Evolutionary conservation across 2,329 filamentous ascomycete genomes (phyloP), one percentile per base, ranked within the genome.

Genomic region (Colletotrichum caudatum): DNA sequence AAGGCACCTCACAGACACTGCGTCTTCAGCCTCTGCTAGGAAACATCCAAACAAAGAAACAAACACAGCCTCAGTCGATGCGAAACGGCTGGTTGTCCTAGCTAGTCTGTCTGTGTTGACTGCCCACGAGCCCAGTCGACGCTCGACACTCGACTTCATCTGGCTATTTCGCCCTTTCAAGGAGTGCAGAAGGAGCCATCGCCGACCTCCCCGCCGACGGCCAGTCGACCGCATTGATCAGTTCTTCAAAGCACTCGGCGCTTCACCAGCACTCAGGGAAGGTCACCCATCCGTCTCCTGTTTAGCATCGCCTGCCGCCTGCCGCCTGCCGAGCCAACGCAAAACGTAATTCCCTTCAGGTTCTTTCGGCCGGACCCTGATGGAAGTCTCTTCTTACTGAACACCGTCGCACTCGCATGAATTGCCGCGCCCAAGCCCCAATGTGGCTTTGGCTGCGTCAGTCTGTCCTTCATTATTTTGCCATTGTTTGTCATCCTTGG

Each of bases 251-350:
- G 50, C 65, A 50, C 33, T 39, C 50, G 37, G 29, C 44, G 33
- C n/a, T n/a, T 41, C 54, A 48, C 50, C 23, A 56, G 48, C n/a
- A 35, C 58, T 58, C 54, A 9, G 56, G 60, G 65, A 69, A 69
- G 59, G 65, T 46, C 54, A 50, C 54, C 65, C 66, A 46, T 48
- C 46, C 44, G 11, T 46, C 44, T 20, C 46, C 46, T 72, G 64
- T 50, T 63, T 61, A 35, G 41, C 39, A 58, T 35, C 46, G 54
- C 35, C 39, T 60, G 33, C 51, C 59, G 51, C 61, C 68, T 69
- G 33, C 51, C 65, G 51, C 61, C 64, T 69, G 66, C 69, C 69
- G 69, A 72, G 69, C 65, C 69, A 72, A 72, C 46, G 65, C 69
- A 69, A 72, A 72, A 72, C 69, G 62, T 41, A 41, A 54, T 64